Conservation (phyloP, 306 rosid species). For the Fragaria nilgerrensis region DNA sequence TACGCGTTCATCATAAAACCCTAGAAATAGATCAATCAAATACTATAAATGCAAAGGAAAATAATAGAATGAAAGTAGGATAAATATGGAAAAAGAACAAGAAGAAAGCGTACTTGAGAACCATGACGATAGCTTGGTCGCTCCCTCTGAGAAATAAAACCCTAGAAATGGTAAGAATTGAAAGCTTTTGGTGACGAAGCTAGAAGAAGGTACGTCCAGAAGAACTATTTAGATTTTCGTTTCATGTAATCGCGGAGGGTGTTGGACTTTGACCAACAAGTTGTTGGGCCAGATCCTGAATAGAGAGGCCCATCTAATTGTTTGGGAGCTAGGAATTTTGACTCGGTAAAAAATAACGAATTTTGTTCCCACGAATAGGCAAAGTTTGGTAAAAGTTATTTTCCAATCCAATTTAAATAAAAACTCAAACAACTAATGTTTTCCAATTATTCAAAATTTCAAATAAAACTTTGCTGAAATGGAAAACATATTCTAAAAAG, state of each 20-base stretch:
- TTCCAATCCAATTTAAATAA: too few relatives aligned
- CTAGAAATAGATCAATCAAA: background rate
- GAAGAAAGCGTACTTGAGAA: constrained; percentile 50
- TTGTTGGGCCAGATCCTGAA: background rate
- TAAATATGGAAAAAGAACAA: background rate
- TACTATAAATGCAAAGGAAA: background rate
- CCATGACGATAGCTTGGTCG: constrained; percentile 43
- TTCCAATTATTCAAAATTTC: background rate
- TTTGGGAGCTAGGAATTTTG: background rate
- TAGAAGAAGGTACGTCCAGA: background rate
- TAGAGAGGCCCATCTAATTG: background rate
- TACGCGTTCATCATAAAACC: constrained; percentile 12
- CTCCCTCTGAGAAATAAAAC: constrained; percentile 13
- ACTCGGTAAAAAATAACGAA: background rate
- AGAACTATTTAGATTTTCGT: background rate
- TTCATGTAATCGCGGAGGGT: background rate
- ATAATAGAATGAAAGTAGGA: background rate
- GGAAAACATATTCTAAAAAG: background rate
- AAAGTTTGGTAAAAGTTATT: too few relatives aligned
- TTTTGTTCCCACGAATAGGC: too few relatives aligned
- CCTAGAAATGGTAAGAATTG: too few relatives aligned
- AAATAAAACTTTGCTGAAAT: too few relatives aligned
- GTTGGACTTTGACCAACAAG: background rate
- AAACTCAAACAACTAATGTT: too few relatives aligned
- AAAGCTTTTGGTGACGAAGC: background rate